Percentiles rank a stretch among this genome's conserved stretches.
These are phyloP conservation scores for Purpureocillium lavendulum DNA, from an alignment of 2,329 filamentous ascomycete species.

Conservation along the genomic window DNA sequence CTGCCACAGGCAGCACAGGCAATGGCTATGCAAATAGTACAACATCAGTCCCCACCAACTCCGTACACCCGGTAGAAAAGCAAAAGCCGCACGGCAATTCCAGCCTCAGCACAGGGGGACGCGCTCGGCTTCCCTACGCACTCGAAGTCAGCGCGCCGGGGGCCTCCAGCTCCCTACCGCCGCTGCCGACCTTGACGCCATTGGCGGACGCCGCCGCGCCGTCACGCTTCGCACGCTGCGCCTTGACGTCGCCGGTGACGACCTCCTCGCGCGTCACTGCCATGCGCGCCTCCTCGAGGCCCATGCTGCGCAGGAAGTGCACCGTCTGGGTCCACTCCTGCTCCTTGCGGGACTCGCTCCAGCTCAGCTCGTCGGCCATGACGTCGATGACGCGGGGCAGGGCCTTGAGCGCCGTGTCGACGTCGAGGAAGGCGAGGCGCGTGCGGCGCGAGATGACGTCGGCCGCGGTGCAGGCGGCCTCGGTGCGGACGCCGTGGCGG, in stretches of 20 bases:
- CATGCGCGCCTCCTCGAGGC: constrained; percentile 22
- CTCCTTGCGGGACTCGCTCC: constrained; percentile 51
- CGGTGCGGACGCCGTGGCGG: constrained; percentile 61
- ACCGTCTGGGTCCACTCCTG: constrained; percentile 45
- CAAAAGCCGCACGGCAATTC: no score
- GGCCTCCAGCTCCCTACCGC: not conserved
- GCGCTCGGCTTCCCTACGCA: not conserved
- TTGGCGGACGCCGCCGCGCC: not conserved
- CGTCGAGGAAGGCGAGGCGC: constrained; percentile 68
- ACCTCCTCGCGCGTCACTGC: constrained; percentile 13
- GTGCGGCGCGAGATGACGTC: constrained; percentile 65
- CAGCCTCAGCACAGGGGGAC: no score
- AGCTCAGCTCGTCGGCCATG: constrained; percentile 61
- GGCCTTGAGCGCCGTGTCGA: constrained; percentile 59
- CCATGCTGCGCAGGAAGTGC: constrained; percentile 36
- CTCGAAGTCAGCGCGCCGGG: not conserved
- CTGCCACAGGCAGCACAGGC: no score
- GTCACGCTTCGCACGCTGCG: not conserved
- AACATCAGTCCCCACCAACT: no score
- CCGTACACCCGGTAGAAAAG: no score
- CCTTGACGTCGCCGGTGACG: constrained; percentile 1
- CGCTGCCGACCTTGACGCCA: not conserved
- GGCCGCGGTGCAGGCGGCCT: constrained; percentile 64
- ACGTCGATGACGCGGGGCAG: constrained; percentile 64
- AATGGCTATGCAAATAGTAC: no score